These are phyloP conservation scores for Aureobasidium leucospermi DNA, from an alignment of 2,329 filamentous ascomycete genomes.

Conservation along the genomic window DNA sequence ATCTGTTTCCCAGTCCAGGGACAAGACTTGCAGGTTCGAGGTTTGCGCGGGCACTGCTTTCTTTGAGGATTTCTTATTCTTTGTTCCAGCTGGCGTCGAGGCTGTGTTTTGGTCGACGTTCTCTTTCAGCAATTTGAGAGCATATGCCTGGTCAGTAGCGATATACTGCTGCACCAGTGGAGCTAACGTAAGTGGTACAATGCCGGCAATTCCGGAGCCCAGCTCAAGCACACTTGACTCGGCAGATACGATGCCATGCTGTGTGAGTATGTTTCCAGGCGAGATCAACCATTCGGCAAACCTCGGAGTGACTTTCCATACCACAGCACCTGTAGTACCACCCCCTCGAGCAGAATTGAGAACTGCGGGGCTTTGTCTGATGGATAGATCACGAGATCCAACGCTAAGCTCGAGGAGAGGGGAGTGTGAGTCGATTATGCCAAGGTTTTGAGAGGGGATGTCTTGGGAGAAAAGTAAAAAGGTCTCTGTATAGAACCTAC, in stretches of 20 bases:
- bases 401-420: slow-evolving; percentile 55
- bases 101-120: slow-evolving; percentile 61
- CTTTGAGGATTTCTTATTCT: neutral
- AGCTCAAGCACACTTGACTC: slow-evolving; percentile 66
- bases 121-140: slow-evolving; percentile 64
- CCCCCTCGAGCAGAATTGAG: slow-evolving; percentile 67
- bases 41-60: neutral
- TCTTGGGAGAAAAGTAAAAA: slow-evolving; percentile 77
- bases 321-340: slow-evolving; percentile 69
- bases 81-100: neutral
- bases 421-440: slow-evolving; percentile 72
- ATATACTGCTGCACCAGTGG: slow-evolving; percentile 58
- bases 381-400: slow-evolving; percentile 60
- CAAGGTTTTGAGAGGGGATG: slow-evolving; percentile 68
- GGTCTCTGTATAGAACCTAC: slow-evolving; percentile 54
- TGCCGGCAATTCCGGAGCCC: slow-evolving; percentile 77
- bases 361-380: slow-evolving; percentile 77
- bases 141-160: slow-evolving; percentile 83
- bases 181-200: slow-evolving; percentile 64
- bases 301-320: slow-evolving; percentile 85
- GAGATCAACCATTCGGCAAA: slow-evolving; percentile 74
- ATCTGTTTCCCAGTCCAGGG: slow-evolving; percentile 75
- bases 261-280: slow-evolving; percentile 56
- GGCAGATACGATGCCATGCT: slow-evolving; percentile 43
- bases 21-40: slow-evolving; percentile 12